Evolutionary conservation across 2,329 filamentous ascomycete genomes (phyloP).

Genomic region (Colletotrichum sp.): DNA sequence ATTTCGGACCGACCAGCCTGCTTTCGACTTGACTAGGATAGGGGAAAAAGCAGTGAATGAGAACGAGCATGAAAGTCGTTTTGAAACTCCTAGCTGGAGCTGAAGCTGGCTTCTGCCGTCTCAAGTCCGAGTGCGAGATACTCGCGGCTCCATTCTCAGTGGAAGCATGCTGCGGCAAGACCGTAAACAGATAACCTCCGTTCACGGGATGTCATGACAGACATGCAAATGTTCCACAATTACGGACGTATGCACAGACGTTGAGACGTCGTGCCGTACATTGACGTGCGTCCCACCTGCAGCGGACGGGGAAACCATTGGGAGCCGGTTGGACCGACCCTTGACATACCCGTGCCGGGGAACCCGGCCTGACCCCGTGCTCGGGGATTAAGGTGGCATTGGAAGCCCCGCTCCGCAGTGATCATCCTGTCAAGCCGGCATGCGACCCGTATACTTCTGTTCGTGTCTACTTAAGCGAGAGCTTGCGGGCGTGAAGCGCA

Average conservation of each 20-base stretch:
- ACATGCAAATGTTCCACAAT: neutral
- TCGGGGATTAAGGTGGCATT: neutral
- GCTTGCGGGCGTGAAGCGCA: neutral
- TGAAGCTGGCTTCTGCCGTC: neutral
- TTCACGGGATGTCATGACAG: neutral
- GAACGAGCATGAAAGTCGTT: too few relatives aligned
- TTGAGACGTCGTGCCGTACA: neutral
- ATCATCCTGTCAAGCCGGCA: neutral
- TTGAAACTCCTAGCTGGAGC: neutral
- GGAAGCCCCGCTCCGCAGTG: neutral
- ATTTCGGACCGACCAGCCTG: too few relatives aligned
- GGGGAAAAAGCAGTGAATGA: too few relatives aligned
- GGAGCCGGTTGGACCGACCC: neutral
- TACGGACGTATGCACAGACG: neutral
- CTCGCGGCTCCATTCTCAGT: neutral
- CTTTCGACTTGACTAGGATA: too few relatives aligned
- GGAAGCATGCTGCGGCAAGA: neutral
- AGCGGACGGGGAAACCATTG: neutral
- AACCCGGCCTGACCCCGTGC: neutral
- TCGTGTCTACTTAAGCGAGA: neutral
- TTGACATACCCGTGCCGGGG: neutral
- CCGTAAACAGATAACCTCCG: neutral
- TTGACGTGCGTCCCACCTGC: neutral
- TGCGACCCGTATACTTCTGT: neutral
- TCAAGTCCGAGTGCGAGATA: neutral